Base-by-base conservation (phyloP, 2,329 filamentous ascomycete species). In the Stagonosporopsis cucurbitacearum region DNA sequence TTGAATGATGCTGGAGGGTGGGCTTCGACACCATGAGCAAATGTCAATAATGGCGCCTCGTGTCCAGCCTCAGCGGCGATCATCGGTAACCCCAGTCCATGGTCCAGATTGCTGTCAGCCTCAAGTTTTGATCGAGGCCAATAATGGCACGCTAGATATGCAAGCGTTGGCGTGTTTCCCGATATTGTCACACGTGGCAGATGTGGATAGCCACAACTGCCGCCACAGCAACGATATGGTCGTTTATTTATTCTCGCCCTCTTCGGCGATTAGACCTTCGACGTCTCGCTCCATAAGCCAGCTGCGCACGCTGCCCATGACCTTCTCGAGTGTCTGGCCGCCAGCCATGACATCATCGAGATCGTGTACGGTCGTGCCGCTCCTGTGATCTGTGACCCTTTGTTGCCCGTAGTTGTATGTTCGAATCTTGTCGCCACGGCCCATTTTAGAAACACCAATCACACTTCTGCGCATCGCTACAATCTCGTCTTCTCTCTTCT, bases 391-490 rank as follows among this genome's bases (percentile, higher is more conserved):
- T 1, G 93, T 96, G 63, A 95, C 93, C 39, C 93, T 82, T 75
- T 92, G 88, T 75, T 91, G 87, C 4, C 81, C 80, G 75, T 81
- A 90, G 74, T 97, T 96, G 76, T 97, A 97, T 0, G 93, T 97
- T 58, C 93, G 83, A 55, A 99, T 89, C 80, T 99, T 99, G 79
- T 98, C 92, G 42, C 91, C 91, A 37, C 95, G 84, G 6, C 93
- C 95, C 79, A 95, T 93, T 68, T 89, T 84, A 7, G 82, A 89
- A 53, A 92, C 87, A 64, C 90, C 87, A 60, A 96, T 84, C 3
- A 92, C 91, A 61, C 88, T 91, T 71, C 92, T 85, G 51, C 93
- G 82, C 75, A 98, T 74, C 20, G 81, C 83, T 17, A 88, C 82
- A 25, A 93, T 84, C 73, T 94, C 87, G 65, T 92, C 91, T 75